These are phyloP conservation scores for Amphirosellinia nigrospora DNA, from an alignment of 495 filamentous ascomycete species.

Conservation along the genomic window DNA sequence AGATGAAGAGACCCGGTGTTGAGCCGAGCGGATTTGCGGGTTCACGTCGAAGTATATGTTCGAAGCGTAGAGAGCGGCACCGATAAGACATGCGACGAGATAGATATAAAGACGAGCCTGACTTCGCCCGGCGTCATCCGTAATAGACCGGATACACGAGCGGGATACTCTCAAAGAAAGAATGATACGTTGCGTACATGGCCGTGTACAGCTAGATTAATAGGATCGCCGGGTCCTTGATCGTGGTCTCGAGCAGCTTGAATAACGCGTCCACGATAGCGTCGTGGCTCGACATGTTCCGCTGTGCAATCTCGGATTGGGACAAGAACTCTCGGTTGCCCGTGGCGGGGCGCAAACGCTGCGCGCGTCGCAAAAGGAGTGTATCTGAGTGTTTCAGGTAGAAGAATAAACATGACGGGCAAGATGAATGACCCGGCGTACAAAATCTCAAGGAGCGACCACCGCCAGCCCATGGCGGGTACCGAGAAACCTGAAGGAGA, in stretches of 20 bases:
- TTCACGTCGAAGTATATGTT: slow-evolving; percentile 61
- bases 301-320: slow-evolving; percentile 61
- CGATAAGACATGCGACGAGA: slow-evolving; percentile 64
- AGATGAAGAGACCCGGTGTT: slow-evolving; percentile 67
- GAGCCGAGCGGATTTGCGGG: slow-evolving; percentile 51
- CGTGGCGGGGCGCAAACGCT: slow-evolving; percentile 52
- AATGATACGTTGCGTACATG: slow-evolving; percentile 71
- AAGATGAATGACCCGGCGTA: slow-evolving; percentile 56
- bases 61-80: slow-evolving; percentile 55
- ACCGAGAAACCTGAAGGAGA: slow-evolving; percentile 69
- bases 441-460: slow-evolving; percentile 62
- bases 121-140: slow-evolving; percentile 65
- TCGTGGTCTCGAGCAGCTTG: slow-evolving; percentile 66
- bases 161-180: slow-evolving; percentile 76
- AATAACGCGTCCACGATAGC: slow-evolving; percentile 65
- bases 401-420: slow-evolving; percentile 51
- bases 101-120: slow-evolving; percentile 69
- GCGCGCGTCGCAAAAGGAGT: slow-evolving; percentile 50
- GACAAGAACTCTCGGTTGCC: slow-evolving; percentile 52
- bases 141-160: slow-evolving; percentile 71
- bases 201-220: slow-evolving; percentile 69
- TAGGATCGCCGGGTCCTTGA: slow-evolving; percentile 66
- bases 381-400: slow-evolving; percentile 56
- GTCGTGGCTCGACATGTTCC: slow-evolving; percentile 49
- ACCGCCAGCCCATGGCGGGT: slow-evolving; percentile 60